Percentiles rank a stretch among this genome's conserved stretches.
phyloP scores from a whole-genome alignment of 768 basidiomycete genomes.

The Pleurotus tuber-regium region DNA sequence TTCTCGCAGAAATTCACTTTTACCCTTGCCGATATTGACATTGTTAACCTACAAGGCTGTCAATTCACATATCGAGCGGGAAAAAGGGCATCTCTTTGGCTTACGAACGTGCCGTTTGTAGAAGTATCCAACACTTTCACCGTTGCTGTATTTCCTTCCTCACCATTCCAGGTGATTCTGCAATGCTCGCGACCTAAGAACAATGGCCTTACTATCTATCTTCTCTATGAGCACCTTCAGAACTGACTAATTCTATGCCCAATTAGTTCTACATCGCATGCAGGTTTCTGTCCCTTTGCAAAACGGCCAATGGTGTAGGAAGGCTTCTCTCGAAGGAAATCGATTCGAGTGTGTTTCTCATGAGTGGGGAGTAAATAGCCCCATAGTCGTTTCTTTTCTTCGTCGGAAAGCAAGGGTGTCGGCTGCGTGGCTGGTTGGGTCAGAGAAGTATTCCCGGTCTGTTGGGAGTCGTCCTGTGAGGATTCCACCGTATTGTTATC shows the following conservation, averaged over 20 bases:
- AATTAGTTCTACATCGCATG: constrained; percentile 45
- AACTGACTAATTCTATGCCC: constrained; percentile 74
- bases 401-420: constrained; percentile 31
- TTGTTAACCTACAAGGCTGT: constrained; percentile 52
- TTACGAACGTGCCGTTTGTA: constrained; percentile 73
- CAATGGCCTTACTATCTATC: background rate
- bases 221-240: background rate
- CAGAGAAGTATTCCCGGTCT: constrained; percentile 5
- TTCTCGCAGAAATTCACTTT: constrained; percentile 57
- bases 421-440: constrained; percentile 46
- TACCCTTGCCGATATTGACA: constrained; percentile 54
- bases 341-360: constrained; percentile 47
- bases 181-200: constrained; percentile 57
- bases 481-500: too few relatives aligned
- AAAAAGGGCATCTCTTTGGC: too few relatives aligned
- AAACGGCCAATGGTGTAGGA: constrained; percentile 46
- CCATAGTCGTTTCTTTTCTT: constrained; percentile 52
- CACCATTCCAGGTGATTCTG: constrained; percentile 59
- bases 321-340: constrained; percentile 53
- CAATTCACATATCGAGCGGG: too few relatives aligned
- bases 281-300: background rate
- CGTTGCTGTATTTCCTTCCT: constrained; percentile 32
- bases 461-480: constrained; percentile 5
- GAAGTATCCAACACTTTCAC: constrained; percentile 55
- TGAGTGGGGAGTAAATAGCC: constrained; percentile 69